These are phyloP conservation scores for Annulohypoxylon truncatum DNA, from an alignment of 2,329 filamentous ascomycete species.

Conservation along the genomic window DNA sequence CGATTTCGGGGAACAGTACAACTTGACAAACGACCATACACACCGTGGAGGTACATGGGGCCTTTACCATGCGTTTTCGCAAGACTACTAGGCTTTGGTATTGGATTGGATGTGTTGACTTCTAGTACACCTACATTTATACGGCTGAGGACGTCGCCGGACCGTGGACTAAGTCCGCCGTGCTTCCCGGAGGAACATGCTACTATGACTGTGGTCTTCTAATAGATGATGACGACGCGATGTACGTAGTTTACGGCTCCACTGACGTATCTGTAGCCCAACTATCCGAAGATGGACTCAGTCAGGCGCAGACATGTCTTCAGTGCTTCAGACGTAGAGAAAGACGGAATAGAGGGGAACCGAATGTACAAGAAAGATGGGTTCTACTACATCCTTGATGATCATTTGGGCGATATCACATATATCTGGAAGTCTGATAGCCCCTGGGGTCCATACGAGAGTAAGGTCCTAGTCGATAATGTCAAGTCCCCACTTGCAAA, in stretches of 20 bases:
- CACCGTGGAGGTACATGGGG: conserved; percentile 69
- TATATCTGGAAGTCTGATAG: conserved; percentile 62
- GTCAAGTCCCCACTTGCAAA: conserved; percentile 58
- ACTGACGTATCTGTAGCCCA: conserved; percentile 62
- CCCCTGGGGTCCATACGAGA: conserved; percentile 65
- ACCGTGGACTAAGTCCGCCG: conserved; percentile 56
- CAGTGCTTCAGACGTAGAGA: conserved; percentile 51
- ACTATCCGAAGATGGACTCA: conserved; percentile 60
- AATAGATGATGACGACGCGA: conserved; percentile 69
- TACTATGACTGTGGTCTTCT: conserved; percentile 69
- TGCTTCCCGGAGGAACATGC: conserved; percentile 55
- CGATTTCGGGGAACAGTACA: conserved; percentile 61
- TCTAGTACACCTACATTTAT: conserved; percentile 63
- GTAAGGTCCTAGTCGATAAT: conserved; percentile 56
- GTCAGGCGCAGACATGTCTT: conserved; percentile 59
- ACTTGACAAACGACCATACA: conserved; percentile 57
- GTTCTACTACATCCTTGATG: conserved; percentile 66
- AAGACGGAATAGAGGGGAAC: conserved; percentile 49
- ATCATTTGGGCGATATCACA: conserved; percentile 58
- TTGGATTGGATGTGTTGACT: conserved; percentile 68
- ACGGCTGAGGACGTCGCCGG: conserved; percentile 57
- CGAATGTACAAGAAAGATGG: conserved; percentile 69
- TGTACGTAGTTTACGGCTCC: conserved; percentile 68
- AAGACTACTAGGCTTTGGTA: conserved; percentile 62
- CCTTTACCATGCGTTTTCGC: conserved; percentile 64